Base-by-base conservation (phyloP, 2,329 filamentous ascomycete species). In the Paecilomyces variotii region DNA sequence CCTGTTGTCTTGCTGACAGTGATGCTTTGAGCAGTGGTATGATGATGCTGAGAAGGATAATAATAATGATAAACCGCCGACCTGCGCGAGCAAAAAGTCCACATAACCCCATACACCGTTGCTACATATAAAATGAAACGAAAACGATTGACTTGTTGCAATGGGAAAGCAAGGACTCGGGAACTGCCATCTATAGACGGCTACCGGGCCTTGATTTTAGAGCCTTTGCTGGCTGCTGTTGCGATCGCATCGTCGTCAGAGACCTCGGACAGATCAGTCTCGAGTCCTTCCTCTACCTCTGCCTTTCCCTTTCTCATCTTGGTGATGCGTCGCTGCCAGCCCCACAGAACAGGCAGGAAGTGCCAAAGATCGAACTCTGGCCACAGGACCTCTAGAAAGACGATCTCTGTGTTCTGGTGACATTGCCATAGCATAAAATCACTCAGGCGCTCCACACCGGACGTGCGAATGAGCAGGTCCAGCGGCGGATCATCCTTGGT, bases 391-490 rank as follows among this genome's bases (percentile, higher is more conserved):
- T 96, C 84, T 58, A 97, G 77, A 71, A 97, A 99, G 60, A 95
- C 90, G 63, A 99, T 88, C 60, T 96, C 89, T 0, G 94, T 97
- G 63, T 93, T 82, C 70, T 96, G 85, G 70, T 97, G 92, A 67
- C 90, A 94, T 75, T 99, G 94, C 94, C 94, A 99, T 34, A 99
- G 85, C 92, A 99, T 94, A 68, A 97, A 99, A 72, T 99, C 94
- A 70, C 91, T 97, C 60, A 99, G 79, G 54, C 94, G 84, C 73
- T 92, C 88, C 12, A 99, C 94, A 28, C 92, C 93, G 62, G 91
- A 97, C 3, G 94, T 99, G 55, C 94, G 86, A 55, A 99, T 83
- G 57, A 99, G 86, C 11, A 99, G 82, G 70, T 99, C 94, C 50
- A 97, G 79, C 0, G 94, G 94, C 14, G 94, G 94, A 62, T 89